Evolutionary conservation across 768 basidiomycete species (phyloP), one percentile per base, ranked within the genome.

Genomic region (Lyophyllum shimeji): DNA sequence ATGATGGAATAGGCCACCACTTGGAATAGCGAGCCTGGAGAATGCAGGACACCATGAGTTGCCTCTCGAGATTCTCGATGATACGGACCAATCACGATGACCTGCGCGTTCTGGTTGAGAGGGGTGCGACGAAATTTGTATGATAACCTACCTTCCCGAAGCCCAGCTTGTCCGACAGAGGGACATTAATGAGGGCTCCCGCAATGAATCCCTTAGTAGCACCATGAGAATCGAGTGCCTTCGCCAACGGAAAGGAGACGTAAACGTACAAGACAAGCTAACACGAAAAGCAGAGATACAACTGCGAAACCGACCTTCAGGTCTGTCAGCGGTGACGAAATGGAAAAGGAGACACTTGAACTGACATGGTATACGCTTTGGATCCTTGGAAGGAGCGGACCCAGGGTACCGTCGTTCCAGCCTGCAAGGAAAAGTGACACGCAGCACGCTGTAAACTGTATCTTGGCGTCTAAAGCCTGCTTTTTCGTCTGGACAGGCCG

Each of bases 351-450:
- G 47, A 70, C 18, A 29, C 60, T 80, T 81, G 61, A 74, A 72
- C 64, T 81, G 82, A 65, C 81, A 70, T 56, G 59, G 63, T 75
- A 90, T 73, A 63, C 78, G 7, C 69, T 67, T 66, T 89, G 89
- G 46, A 93, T 85, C 11, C 83, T 77, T 1, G 89, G 90, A 4
- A 93, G 69, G 18, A 94, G 69, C 1, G 91, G 89, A 1, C 91
- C 91, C 13, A 82, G 82, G 0, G 84, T 79, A 12, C 84, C 86
- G 67, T 91, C 90, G 63, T 87, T 90, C 89, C 89, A 93, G 15
- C 91, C 91, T 15, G 78, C 78, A 3, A 89, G 69, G 56, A 86
- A 85, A 46, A 87, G 50, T 11, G 75, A 71, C 71, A 75, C 82
- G 60, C 84, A 88, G 33, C 85, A 69, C 0, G 84, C 67, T 17